Percentiles rank a stretch among this genome's conserved stretches.
These are phyloP conservation scores for Boechera retrofracta DNA, from an alignment of 345 rosid species.

Conservation along the genomic window DNA sequence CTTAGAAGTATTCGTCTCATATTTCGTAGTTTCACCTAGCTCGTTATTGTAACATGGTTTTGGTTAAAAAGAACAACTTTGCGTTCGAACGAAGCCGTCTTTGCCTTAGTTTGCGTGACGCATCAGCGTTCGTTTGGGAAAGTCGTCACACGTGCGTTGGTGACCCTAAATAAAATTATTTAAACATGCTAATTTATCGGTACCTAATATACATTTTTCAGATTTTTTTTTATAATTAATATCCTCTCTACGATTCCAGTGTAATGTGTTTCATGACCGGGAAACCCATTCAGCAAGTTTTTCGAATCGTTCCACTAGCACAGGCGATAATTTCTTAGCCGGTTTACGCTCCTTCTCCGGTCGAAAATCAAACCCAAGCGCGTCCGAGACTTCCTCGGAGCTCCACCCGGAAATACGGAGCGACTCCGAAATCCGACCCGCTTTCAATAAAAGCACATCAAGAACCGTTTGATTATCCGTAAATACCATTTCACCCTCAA, in stretches of 20 bases:
- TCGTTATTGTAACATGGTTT: not conserved
- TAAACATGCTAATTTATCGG: not conserved
- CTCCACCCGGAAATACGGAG: conserved; percentile 89
- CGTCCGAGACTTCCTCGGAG: conserved; percentile 85
- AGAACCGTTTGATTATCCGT: conserved; percentile 68
- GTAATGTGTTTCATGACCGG: conserved; percentile 49
- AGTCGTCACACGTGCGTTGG: conserved; percentile 22
- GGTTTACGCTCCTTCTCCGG: conserved; percentile 67
- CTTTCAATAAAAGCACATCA: conserved; percentile 70
- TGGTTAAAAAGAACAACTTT: not conserved
- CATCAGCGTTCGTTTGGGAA: not conserved
- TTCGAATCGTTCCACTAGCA: conserved; percentile 58
- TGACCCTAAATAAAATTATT: not conserved
- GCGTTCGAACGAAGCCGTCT: conserved; percentile 9
- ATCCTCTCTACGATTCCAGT: not conserved
- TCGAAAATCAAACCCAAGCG: conserved; percentile 69
- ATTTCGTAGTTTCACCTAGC: not conserved
- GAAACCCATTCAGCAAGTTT: conserved; percentile 73
- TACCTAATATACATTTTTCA: not conserved
- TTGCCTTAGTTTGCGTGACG: not conserved
- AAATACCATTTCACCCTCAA: conserved; percentile 67
- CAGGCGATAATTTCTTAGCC: conserved; percentile 64
- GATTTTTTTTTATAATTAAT: not conserved
- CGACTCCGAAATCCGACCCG: conserved; percentile 74
- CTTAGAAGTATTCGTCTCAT: not conserved